phyloP scores from a whole-genome alignment of 495 filamentous ascomycete genomes.

The Aspergillus coremiiformis region DNA sequence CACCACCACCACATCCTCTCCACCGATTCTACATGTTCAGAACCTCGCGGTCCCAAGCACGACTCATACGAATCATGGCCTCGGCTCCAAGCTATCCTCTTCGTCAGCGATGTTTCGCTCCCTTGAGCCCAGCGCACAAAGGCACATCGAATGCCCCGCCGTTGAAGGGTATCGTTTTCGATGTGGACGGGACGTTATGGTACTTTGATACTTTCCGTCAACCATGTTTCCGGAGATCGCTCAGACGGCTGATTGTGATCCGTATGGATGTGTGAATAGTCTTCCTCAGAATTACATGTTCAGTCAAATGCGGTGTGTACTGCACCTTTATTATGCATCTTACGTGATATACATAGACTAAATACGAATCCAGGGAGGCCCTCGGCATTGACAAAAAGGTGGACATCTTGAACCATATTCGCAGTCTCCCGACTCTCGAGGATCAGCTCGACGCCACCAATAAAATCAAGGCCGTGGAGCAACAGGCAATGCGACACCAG shows the following conservation, averaged over 20 bases:
- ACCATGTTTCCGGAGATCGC: background rate
- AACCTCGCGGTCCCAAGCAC: background rate
- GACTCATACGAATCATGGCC: slow-evolving; percentile 24
- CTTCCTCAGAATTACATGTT: slow-evolving; percentile 96
- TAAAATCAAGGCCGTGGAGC: slow-evolving; percentile 71
- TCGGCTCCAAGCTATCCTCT: slow-evolving; percentile 19
- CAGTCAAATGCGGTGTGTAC: slow-evolving; percentile 61
- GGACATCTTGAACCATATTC: slow-evolving; percentile 88
- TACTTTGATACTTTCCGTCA: slow-evolving; percentile 5
- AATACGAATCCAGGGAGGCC: slow-evolving; percentile 34
- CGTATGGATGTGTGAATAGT: slow-evolving; percentile 34
- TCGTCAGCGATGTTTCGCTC: slow-evolving; percentile 46
- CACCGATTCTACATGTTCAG: background rate
- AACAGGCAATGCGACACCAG: slow-evolving; percentile 68
- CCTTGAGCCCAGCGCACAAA: slow-evolving; percentile 36
- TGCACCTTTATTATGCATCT: background rate
- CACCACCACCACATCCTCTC: background rate
- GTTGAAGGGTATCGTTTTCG: slow-evolving; percentile 81
- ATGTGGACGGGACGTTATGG: slow-evolving; percentile 93
- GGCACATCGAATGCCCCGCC: slow-evolving; percentile 38
- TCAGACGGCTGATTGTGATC: background rate
- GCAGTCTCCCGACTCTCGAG: slow-evolving; percentile 52
- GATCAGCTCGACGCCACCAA: slow-evolving; percentile 59
- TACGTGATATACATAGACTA: background rate
- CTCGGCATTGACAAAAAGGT: slow-evolving; percentile 57